Percentiles rank a stretch among this genome's conserved stretches.
These are phyloP conservation scores for Glomus cerebriforme DNA, from an alignment of 192 early-diverging fungal species.

Conservation along the genomic window DNA sequence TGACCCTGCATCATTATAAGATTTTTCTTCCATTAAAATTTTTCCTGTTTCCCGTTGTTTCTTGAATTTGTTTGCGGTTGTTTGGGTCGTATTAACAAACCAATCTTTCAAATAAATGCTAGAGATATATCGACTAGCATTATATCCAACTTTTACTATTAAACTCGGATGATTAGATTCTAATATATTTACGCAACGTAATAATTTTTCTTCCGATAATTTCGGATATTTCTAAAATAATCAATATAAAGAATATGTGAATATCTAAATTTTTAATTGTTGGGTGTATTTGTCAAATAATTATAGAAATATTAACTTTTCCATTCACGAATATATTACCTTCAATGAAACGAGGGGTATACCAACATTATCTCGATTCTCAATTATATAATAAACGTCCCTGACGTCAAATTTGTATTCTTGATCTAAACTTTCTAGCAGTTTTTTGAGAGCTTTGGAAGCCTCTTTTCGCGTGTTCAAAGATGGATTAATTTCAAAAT, in stretches of 20 bases:
- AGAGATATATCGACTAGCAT: constrained; percentile 10
- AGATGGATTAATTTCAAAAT: neutral
- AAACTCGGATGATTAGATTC: constrained; percentile 21
- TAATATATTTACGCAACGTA: constrained; percentile 11
- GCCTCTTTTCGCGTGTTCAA: neutral
- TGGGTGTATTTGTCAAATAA: too few relatives aligned
- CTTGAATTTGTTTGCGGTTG: neutral
- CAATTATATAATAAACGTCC: neutral
- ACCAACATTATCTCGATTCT: neutral
- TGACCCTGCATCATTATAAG: neutral
- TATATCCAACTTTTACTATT: constrained; percentile 31
- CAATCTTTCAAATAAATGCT: constrained; percentile 20
- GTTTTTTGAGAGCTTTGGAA: neutral
- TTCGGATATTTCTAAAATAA: neutral
- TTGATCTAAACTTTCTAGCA: neutral
- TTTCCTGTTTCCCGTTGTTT: neutral
- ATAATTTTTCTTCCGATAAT: neutral
- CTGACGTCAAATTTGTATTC: neutral
- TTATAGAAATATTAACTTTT: neutral
- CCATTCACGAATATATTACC: neutral
- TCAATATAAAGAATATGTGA: too few relatives aligned
- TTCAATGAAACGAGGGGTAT: constrained; percentile 15
- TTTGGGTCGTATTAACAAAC: neutral
- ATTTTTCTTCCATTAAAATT: neutral
- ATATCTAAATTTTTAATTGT: neutral